A percentile compares a stretch with the other conserved stretches of the same genome.
phyloP scores from a whole-genome alignment of 177 flowering plant genomes.

The Vitis hybrid region DNA sequence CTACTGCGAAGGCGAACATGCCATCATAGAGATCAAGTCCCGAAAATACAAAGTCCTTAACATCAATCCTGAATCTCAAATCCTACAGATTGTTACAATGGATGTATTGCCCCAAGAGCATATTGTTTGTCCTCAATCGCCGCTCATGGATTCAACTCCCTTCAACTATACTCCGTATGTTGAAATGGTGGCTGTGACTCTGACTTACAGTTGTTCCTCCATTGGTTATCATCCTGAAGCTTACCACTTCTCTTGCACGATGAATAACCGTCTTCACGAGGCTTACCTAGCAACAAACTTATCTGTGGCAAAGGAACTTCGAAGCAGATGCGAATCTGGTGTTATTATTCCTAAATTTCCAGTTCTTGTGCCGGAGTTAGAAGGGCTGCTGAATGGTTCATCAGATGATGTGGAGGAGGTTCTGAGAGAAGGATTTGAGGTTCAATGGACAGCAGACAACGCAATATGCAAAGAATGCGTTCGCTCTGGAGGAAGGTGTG shows the following conservation, averaged over 20 bases:
- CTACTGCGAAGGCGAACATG: not conserved
- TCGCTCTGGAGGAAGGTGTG: constrained; percentile 21
- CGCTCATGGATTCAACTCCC: too few species aligned
- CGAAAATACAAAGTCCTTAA: not conserved
- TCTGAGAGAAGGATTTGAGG: constrained; percentile 15
- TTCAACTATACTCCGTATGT: too few species aligned
- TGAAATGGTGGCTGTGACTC: not conserved
- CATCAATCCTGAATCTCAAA: not conserved
- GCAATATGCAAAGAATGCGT: constrained; percentile 4
- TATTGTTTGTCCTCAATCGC: not conserved
- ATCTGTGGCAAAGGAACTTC: too few species aligned
- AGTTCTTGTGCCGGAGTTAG: too few species aligned
- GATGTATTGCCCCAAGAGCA: not conserved
- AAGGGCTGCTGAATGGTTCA: not conserved
- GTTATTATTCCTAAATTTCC: too few species aligned
- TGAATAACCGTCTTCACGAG: too few species aligned
- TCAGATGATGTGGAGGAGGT: not conserved
- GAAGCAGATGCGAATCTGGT: fast-evolving
- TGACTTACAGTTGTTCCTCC: not conserved
- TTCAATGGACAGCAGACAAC: not conserved
- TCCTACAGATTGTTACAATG: too few species aligned
- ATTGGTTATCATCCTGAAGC: too few species aligned
- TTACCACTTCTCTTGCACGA: too few species aligned
- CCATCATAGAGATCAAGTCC: not conserved
- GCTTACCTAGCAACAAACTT: too few species aligned